Evolutionary conservation across 1,139 yeast genomes (phyloP).

Genomic region (Geotrichum histeridarum): DNA sequence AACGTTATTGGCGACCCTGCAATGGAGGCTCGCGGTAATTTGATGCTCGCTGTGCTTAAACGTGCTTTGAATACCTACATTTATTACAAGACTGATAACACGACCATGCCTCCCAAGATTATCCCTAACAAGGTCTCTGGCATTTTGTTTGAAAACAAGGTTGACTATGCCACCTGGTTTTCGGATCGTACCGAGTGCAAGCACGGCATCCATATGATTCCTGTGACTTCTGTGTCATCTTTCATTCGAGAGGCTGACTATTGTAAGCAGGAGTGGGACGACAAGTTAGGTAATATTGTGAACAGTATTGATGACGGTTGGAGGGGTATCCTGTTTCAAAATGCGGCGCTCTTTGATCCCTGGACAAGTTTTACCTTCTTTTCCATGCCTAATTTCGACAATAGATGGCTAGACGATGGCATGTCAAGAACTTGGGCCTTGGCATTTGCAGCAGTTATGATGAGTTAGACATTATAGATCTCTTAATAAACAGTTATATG

Average conservation of each 20-base stretch:
- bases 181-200: slow-evolving; percentile 69
- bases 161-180: slow-evolving; percentile 84
- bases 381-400: slow-evolving; percentile 44
- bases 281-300: slow-evolving; percentile 46
- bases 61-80: slow-evolving; percentile 60
- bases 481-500: too few relatives aligned
- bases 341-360: slow-evolving; percentile 70
- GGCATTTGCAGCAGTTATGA: slow-evolving; percentile 53
- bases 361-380: slow-evolving; percentile 59
- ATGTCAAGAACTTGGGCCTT: slow-evolving; percentile 86
- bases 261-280: slow-evolving; percentile 74
- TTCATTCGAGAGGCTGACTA: slow-evolving; percentile 61
- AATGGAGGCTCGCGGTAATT: slow-evolving; percentile 63
- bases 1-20: slow-evolving; percentile 53
- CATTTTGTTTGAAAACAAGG: slow-evolving; percentile 69
- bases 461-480: slow-evolving; percentile 29
- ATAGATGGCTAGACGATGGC: slow-evolving; percentile 69
- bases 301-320: slow-evolving; percentile 65
- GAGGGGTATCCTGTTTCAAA: slow-evolving; percentile 74
- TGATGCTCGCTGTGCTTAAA: slow-evolving; percentile 60
- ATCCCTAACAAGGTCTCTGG: slow-evolving; percentile 64
- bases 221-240: slow-evolving; percentile 78
- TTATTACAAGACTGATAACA: slow-evolving; percentile 51
- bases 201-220: slow-evolving; percentile 90
- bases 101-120: slow-evolving; percentile 48